Base-by-base conservation (phyloP, 2,329 filamentous ascomycete genomes). In the Tolypocladium album region DNA sequence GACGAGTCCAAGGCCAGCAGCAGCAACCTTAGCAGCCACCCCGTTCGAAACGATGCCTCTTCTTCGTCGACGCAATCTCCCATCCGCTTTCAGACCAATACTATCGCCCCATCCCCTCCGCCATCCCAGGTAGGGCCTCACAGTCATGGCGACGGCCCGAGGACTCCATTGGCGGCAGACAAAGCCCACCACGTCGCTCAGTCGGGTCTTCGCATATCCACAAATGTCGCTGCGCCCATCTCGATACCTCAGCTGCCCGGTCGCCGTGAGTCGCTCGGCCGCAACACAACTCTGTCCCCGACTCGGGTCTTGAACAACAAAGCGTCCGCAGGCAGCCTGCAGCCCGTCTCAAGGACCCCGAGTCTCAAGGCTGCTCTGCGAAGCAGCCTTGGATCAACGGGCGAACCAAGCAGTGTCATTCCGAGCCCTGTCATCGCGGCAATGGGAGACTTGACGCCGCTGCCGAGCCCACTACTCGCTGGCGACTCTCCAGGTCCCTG, bases 361-460 rank as follows among this genome's bases (percentile, higher is more conserved):
- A 87, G 84, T 68, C 71, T 86, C 62, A 86, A 85, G 67, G 78
- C 81, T n/a, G 76, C 79, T 55, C 71, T 84, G 22, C 72, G 76
- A 53, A 78, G 76, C 67, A 76, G 76, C 62, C 75, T 84, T 40
- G 77, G 80, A 50, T 71, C 77, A 36, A 69, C 72, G 20, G 85
- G 82, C 43, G 78, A 85, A 1, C 80, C 87, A 15, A 88, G 82
- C 67, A 91, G 88, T 4, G 77, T 81, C 38, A 79, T 88, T n/a
- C 83, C 88, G 8, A 92, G 88, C 60, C 89, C 89, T 4, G 82
- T 89, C 64, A 83, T 92, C 59, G 82, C 85, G 61, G 88, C 88
- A 55, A 88, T 92, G 84, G 85, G 86, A 62, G 88, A 91, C 70
- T 76, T 94, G 63, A 93, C 90, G 4, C 89, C 89, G 59, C 76